phyloP scores from a whole-genome alignment of 768 basidiomycete species.

The Favolaschia claudopus region DNA sequence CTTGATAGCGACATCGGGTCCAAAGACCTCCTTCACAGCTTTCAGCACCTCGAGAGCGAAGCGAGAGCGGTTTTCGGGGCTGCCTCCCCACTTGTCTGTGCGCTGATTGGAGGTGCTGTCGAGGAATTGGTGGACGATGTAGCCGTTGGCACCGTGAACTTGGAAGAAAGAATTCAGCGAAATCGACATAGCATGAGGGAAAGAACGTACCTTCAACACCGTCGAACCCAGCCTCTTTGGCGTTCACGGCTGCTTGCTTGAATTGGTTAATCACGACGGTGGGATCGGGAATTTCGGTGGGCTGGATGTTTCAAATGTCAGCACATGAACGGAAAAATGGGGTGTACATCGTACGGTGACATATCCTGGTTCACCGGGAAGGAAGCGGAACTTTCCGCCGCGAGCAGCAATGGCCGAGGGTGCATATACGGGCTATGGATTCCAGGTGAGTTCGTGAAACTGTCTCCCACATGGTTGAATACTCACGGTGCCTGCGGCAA shows the following conservation, averaged over 20 bases:
- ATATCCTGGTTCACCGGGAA: slow-evolving; percentile 34
- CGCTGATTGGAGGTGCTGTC: slow-evolving; percentile 53
- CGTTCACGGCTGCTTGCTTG: slow-evolving; percentile 41
- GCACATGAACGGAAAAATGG: not conserved
- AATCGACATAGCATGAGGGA: not conserved
- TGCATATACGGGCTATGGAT: too few species aligned
- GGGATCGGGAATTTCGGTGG: slow-evolving; percentile 37
- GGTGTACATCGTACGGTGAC: slow-evolving; percentile 26
- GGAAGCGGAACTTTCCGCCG: slow-evolving; percentile 32
- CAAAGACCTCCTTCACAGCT: slow-evolving; percentile 52
- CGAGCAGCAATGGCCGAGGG: too few species aligned
- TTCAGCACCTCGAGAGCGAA: slow-evolving; percentile 56
- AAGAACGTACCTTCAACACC: not conserved
- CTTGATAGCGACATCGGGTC: slow-evolving; percentile 46
- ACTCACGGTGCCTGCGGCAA: too few species aligned
- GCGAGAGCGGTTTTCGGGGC: slow-evolving; percentile 56
- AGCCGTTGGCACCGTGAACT: slow-evolving; percentile 40
- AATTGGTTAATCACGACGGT: slow-evolving; percentile 33
- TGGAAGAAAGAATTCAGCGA: not conserved
- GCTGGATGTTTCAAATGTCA: too few species aligned
- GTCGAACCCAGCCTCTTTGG: slow-evolving; percentile 22
- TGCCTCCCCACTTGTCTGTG: slow-evolving; percentile 66
- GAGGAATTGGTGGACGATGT: slow-evolving; percentile 56
- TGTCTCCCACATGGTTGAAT: too few species aligned
- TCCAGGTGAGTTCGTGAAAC: too few species aligned